Evolutionary conservation across 2,329 filamentous ascomycete species (phyloP).

Genomic region (Leptographium wingfieldii): DNA sequence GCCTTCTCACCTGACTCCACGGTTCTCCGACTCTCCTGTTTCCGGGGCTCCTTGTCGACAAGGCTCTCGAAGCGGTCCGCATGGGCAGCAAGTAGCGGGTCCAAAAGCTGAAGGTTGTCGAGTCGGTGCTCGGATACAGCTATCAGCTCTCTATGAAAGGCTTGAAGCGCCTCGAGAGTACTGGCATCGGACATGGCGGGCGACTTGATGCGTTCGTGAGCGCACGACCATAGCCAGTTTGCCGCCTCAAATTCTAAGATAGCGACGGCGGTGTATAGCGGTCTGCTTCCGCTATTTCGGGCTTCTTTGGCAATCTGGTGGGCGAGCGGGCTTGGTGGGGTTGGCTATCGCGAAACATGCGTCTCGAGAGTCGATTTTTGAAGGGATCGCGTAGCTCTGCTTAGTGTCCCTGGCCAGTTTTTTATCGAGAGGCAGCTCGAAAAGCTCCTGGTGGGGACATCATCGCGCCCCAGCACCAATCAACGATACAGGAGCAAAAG

Average conservation of each 20-base stretch:
- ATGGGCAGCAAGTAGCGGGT: constrained; percentile 55
- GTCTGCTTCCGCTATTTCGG: neutral
- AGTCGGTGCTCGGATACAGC: constrained; percentile 58
- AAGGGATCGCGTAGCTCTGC: constrained; percentile 8
- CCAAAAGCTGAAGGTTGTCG: constrained; percentile 50
- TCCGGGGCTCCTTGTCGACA: constrained; percentile 63
- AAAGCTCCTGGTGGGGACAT: constrained; percentile 8
- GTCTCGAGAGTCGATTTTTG: constrained; percentile 1
- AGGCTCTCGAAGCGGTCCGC: constrained; percentile 56
- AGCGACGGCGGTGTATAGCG: neutral
- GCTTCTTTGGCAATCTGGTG: neutral
- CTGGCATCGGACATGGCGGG: constrained; percentile 59
- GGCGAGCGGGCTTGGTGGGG: neutral
- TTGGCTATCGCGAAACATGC: constrained; percentile 1
- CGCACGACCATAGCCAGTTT: constrained; percentile 9
- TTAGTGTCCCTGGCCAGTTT: neutral
- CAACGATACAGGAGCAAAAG: neutral
- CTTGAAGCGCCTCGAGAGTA: constrained; percentile 64
- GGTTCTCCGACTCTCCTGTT: constrained; percentile 58
- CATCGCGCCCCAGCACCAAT: constrained; percentile 3
- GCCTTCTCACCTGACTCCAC: constrained; percentile 48
- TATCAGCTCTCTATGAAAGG: constrained; percentile 74
- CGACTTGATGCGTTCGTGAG: constrained; percentile 4
- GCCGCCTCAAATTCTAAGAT: neutral
- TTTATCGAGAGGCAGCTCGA: constrained; percentile 8